Evolutionary conservation across 176 grass and related monocot species (phyloP), one percentile per base, ranked within the genome.

Genomic region (Carex myosuroides): DNA sequence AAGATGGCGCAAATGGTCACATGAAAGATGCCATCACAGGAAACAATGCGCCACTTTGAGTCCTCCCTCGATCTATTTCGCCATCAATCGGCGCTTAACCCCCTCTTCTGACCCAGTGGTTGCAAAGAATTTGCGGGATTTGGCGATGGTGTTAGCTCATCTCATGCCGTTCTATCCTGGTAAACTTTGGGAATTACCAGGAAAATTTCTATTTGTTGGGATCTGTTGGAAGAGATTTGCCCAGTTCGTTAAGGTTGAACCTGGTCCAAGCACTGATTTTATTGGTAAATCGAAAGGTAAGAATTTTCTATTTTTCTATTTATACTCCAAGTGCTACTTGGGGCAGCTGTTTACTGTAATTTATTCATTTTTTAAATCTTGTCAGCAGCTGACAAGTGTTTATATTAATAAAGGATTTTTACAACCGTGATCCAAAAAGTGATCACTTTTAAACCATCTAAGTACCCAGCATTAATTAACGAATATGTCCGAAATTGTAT

Each of bases 121-220:
- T 26, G 87, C 95, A 3, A 98, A 98, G 92, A 93, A 94, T 60
- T 87, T 98, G 32, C 89, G 91, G 18, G 95, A 98, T 85, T 85
- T 93, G 67, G 86, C 91, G 3, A 90, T 94, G 73, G 90, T 98
- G 86, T 88, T 98, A 59, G 87, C 95, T 18, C 95, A 98, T 67
- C 84, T 94, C 73, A 86, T 91, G 33, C 92, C 95, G 0, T 94
- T 98, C 84, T 98, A 98, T 87, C 90, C 87, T 6, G 88, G 91
- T 0, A 91, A 91, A 56, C 92, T 98, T 29, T 68, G 80, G 18
- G 73, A 87, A 0, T 70, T 93, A 81, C 95, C 95, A 2, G 84
- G 87, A 37, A 70, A 94, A 66, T 6, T 87, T 85, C 17, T 83
- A 87, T 0, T 70, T 98, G 85, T 88, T 94, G 44, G 88, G 90